Base-by-base conservation (phyloP, 495 filamentous ascomycete genomes). In the Penicillium maclennaniae region DNA sequence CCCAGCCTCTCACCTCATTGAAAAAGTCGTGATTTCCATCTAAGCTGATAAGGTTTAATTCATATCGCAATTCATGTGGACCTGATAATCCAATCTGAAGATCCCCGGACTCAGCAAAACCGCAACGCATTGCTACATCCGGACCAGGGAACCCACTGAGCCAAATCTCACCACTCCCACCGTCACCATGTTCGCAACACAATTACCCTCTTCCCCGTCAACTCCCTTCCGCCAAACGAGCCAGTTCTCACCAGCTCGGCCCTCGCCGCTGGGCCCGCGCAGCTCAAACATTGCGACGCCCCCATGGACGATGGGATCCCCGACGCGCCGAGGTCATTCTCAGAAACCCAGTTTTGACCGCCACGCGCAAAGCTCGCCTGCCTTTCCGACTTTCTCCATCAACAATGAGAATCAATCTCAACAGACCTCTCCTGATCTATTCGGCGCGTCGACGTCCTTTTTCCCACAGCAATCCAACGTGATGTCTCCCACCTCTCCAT, bases 201-300 rank as follows among this genome's bases (percentile, higher is more conserved):
- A 63, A 74, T 79, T 43, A 55, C 79, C 55, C 48, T 79, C 53
- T 77, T 72, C 69, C 78, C 78, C 43, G 48, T 28, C 56, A 40
- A 60, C 60, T 16, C 58, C 62, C 46, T 59, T 65, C 58, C 61
- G 63, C 51, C 61, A 67, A 55, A 60, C 57, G 31, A 43, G 47
- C 69, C 17, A 80, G 77, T 50, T 74, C 79, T 46, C 81, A 73
- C 69, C 74, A 72, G 40, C 73, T 66, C 63, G 79, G 69, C 56
- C 84, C 75, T 70, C 75, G 60, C 53, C 79, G 72, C 65, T 83
- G 77, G 53, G 81, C 41, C 56, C 28, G 12, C 58, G 55, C 26
- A 61, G 21, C 50, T 36, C 53, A 17, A 67, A 59, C 53, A 56
- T 67, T 61, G 47, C 64, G 55, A 55, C 68, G 41, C 60, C 59